These are phyloP conservation scores for Zasmidium angulare DNA, from an alignment of 2,329 filamentous ascomycete genomes.

Conservation along the genomic window DNA sequence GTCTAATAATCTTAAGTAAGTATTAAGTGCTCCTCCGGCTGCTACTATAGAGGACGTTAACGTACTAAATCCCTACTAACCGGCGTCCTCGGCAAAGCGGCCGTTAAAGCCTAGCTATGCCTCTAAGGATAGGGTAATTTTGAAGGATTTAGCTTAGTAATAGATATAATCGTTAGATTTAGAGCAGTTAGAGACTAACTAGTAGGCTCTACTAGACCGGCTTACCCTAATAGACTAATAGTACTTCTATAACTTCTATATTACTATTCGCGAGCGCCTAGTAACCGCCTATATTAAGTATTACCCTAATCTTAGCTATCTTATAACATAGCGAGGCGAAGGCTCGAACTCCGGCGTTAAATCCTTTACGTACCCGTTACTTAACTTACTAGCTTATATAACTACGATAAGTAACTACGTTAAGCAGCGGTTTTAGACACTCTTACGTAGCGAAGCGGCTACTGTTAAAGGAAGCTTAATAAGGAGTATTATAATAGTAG, in stretches of 20 bases:
- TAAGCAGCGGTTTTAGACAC: background rate
- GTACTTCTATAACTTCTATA: background rate
- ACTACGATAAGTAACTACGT: background rate
- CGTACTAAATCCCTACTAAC: background rate
- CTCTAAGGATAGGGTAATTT: background rate
- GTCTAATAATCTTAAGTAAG: too few relatives aligned
- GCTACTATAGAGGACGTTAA: background rate
- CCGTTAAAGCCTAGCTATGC: background rate
- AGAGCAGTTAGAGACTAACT: background rate
- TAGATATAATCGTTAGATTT: background rate
- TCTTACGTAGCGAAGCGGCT: background rate
- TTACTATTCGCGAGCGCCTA: background rate
- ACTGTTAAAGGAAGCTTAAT: background rate
- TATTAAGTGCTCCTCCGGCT: too few relatives aligned
- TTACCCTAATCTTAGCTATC: background rate
- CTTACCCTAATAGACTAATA: background rate
- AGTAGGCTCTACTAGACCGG: background rate
- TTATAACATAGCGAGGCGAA: background rate
- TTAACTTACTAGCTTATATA: background rate
- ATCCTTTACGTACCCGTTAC: background rate
- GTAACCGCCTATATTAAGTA: background rate
- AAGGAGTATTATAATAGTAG: background rate
- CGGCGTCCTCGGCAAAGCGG: background rate
- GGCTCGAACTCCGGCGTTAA: background rate
- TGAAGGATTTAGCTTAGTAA: background rate